Percentiles rank a stretch among this genome's conserved stretches.
These are phyloP conservation scores for Blastomyces gilchristii DNA, from an alignment of 2,329 filamentous ascomycete species.

Conservation along the genomic window DNA sequence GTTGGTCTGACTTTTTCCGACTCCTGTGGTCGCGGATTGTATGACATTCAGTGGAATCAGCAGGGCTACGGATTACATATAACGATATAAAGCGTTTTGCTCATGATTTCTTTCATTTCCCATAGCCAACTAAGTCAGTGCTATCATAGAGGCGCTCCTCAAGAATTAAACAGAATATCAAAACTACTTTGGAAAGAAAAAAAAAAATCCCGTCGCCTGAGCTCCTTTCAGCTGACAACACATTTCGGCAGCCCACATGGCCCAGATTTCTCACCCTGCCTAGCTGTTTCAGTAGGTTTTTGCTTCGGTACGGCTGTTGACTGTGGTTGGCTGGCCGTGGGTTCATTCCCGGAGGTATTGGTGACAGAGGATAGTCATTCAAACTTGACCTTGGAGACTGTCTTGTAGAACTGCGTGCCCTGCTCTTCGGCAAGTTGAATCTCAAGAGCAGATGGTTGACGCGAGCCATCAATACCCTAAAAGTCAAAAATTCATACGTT, in stretches of 20 bases:
- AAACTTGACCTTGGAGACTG: constrained; percentile 58
- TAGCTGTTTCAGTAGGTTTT: constrained; percentile 36
- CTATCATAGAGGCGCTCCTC: not conserved
- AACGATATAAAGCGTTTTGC: not conserved
- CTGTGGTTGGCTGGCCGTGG: constrained; percentile 17
- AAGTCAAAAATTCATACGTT: not conserved
- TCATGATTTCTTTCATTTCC: constrained; percentile 4
- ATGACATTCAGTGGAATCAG: not conserved
- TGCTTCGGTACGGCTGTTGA: constrained; percentile 19
- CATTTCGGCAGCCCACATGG: constrained; percentile 69
- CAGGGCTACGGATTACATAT: not conserved
- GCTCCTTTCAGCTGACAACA: constrained; percentile 46
- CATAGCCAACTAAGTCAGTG: constrained; percentile 1
- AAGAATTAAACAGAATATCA: not conserved
- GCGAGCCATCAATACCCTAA: constrained; percentile 61
- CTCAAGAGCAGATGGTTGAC: constrained; percentile 67
- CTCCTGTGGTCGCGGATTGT: too few relatives aligned
- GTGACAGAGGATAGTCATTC: constrained; percentile 55
- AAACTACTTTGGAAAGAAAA: not conserved
- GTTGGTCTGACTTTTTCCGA: too few relatives aligned
- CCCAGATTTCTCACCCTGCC: constrained; percentile 45
- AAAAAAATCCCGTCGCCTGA: not conserved
- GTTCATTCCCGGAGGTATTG: constrained; percentile 22
- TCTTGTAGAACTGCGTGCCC: constrained; percentile 74
- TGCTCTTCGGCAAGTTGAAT: constrained; percentile 69